Evolutionary conservation across 2,329 filamentous ascomycete genomes (phyloP), one percentile per base, ranked within the genome.

Genomic region (Malbranchea zuffiana): DNA sequence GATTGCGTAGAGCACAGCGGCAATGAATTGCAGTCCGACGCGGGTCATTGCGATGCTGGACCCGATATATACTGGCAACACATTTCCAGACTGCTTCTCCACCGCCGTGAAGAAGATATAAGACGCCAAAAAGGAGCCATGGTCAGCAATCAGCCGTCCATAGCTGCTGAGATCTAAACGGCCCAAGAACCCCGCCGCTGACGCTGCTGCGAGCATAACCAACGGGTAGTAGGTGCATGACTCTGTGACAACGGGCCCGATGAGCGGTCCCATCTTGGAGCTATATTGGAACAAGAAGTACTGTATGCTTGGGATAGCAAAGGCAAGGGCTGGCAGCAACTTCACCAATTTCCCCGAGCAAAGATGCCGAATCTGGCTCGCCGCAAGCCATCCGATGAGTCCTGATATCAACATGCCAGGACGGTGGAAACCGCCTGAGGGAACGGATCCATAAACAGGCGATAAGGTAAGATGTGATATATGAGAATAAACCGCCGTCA

Each of bases 391-490:
- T 21, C 84, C 85, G 11, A 77, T 57, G 44, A 86, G 78, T 43
- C 77, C 75, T 18, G 75, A 77, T 3, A 72, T 63, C 48, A 76
- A 76, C 44, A 85, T 65, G 42, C 77, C 69, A 53, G 73, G 72
- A 35, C 69, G 63, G 56, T 95, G 88, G 57, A 79, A 81, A 46
- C 80, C 67, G 1, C 74, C 71, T 1, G 85, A 69, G 1, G 88
- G 82, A 24, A 93, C 82, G 11, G 79, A 77, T 35, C 90, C 90
- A 59, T 92, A 96, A 7, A 92, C 81, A 2, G 90, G 90, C 13
- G 85, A 82, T 21, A 96, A 68, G 25, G 74, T 78, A 44, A 86
- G 68, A 53, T 84, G 75, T 21, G 62, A 65, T 16, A 65, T 47
- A 20, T 56, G 56, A 4, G 63, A 62, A 42, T 56, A 65, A 21